A percentile compares a stretch with the other conserved stretches of the same genome.
phyloP scores from a whole-genome alignment of 176 grass and related monocot species.

The Calamus simplicifolius region DNA sequence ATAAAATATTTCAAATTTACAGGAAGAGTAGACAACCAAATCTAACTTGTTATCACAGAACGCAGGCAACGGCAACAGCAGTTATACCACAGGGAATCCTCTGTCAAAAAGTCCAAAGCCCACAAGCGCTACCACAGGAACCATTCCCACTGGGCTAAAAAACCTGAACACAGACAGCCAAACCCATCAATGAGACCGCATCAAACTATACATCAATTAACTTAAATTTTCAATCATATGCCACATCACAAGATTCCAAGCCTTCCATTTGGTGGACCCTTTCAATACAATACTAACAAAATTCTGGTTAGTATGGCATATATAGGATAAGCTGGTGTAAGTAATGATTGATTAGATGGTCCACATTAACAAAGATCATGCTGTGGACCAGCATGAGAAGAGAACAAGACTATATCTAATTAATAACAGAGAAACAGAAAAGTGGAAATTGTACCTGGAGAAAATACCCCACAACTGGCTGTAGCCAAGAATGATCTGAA shows the following conservation, averaged over 20 bases:
- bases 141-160: conserved; percentile 97
- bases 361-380: conserved; percentile 3
- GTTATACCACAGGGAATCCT: conserved; percentile 95
- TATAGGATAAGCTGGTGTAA: neutral
- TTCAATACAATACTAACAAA: too few relatives aligned
- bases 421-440: neutral
- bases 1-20: too few relatives aligned
- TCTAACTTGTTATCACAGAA: too few relatives aligned
- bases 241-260: too few relatives aligned
- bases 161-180: conserved; percentile 65
- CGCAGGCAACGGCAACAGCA: conserved; percentile 6
- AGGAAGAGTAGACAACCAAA: too few relatives aligned
- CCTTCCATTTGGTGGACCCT: too few relatives aligned
- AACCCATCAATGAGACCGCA: neutral
- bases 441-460: conserved; percentile 48
- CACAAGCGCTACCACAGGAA: conserved; percentile 78
- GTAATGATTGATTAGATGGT: conserved; percentile 13
- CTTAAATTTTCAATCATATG: too few relatives aligned
- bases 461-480: conserved; percentile 99
- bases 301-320: too few relatives aligned
- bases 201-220: too few relatives aligned
- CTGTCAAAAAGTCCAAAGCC: conserved; percentile 97
- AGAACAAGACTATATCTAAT: neutral
- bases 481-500: conserved; percentile 97
- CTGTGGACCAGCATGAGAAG: neutral